Percentiles rank a stretch among this genome's conserved stretches.
These are phyloP conservation scores for Cyclotella atomus DNA, from an alignment of 108 stramenopile species.

Conservation along the genomic window DNA sequence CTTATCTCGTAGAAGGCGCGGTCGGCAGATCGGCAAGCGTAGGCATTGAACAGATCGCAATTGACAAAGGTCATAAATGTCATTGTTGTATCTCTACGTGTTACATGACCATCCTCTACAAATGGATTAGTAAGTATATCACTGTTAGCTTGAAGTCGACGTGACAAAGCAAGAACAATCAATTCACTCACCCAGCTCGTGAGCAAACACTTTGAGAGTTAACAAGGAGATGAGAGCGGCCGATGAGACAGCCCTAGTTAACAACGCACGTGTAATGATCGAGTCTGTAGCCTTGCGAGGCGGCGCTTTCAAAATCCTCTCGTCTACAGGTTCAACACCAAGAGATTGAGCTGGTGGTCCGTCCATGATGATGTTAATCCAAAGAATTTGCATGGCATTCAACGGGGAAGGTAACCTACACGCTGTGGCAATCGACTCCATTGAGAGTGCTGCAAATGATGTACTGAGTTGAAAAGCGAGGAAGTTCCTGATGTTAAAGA, in stretches of 20 bases:
- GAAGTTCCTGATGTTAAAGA: conserved; percentile 99
- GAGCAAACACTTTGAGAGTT: conserved; percentile 89
- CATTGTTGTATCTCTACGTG: conserved; percentile 94
- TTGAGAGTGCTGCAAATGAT: conserved; percentile 92
- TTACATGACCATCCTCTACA: conserved; percentile 73
- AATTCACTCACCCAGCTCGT: conserved; percentile 59
- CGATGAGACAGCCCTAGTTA: conserved; percentile 85
- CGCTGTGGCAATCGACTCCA: conserved; percentile 90
- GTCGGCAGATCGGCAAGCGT: conserved; percentile 89
- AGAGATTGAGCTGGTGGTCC: conserved; percentile 93
- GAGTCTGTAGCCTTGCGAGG: conserved; percentile 90
- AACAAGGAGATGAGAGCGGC: conserved; percentile 86
- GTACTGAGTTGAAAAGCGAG: conserved; percentile 95
- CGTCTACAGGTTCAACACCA: conserved; percentile 94
- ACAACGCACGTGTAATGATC: conserved; percentile 85
- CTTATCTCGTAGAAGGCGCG: conserved; percentile 82
- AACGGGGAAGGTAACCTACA: conserved; percentile 90
- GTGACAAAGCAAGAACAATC: no score
- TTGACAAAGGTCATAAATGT: conserved; percentile 98
- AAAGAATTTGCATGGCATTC: conserved; percentile 92
- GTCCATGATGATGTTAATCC: conserved; percentile 99
- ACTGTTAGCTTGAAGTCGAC: no score
- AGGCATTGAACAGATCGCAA: conserved; percentile 96
- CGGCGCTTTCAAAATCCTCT: conserved; percentile 78
- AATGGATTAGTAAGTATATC: not conserved